Evolutionary conservation across 2,329 filamentous ascomycete species (phyloP).

Genomic region (Rutstroemia sp.): DNA sequence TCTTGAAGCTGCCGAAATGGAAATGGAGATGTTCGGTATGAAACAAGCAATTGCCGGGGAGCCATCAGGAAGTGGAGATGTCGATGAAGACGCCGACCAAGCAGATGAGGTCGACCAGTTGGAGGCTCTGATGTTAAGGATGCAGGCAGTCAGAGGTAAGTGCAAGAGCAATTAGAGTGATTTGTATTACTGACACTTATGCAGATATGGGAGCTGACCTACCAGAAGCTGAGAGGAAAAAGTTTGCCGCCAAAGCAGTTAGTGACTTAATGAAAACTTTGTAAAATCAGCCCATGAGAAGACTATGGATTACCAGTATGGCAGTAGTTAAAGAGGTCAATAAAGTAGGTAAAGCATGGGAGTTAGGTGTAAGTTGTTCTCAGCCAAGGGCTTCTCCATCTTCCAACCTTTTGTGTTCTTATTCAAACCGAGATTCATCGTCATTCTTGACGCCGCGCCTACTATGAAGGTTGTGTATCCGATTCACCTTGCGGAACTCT

Average conservation of each 20-base stretch:
- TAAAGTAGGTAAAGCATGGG: neutral
- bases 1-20: slow-evolving; percentile 30
- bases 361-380: neutral
- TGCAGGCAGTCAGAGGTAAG: slow-evolving; percentile 46
- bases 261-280: slow-evolving; percentile 52
- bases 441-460: no score
- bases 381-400: no score
- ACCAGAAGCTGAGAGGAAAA: slow-evolving; percentile 52
- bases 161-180: neutral
- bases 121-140: slow-evolving; percentile 55
- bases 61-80: slow-evolving; percentile 13
- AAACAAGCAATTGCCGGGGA: slow-evolving; percentile 30
- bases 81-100: slow-evolving; percentile 25
- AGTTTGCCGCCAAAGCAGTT: slow-evolving; percentile 53
- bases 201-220: slow-evolving; percentile 52
- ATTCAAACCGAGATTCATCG: no score
- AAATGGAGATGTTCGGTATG: slow-evolving; percentile 33
- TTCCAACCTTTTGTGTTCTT: no score
- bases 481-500: no score
- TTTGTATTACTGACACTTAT: slow-evolving; percentile 9
- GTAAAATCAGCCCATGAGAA: slow-evolving; percentile 6
- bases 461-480: no score
- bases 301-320: neutral
- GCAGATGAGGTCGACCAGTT: slow-evolving; percentile 46
- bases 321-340: neutral